A percentile compares a stretch with the other conserved stretches of the same genome.
Conservation (phyloP, 768 basidiomycete species). For the Amanita subjunquillea region DNA sequence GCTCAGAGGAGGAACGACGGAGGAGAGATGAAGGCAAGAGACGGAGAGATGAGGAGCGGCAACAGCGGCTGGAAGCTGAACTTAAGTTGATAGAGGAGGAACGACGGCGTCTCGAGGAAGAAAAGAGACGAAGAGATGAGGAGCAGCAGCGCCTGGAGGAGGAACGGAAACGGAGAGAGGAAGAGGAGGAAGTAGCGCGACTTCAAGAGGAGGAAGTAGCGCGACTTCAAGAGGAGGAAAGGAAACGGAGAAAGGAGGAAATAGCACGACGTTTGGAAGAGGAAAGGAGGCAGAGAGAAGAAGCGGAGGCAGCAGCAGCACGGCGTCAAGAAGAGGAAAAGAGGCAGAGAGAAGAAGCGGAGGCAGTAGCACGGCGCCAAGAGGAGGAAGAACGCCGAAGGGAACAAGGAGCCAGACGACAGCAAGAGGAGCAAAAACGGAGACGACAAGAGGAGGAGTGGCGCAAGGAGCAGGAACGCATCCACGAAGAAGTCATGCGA, state of each 20-base stretch:
- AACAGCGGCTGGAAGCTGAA: slow-evolving; percentile 8
- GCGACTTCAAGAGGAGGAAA: slow-evolving; percentile 13
- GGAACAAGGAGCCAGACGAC: slow-evolving; percentile 12
- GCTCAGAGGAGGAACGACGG: slow-evolving; percentile 9
- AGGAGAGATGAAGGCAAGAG: slow-evolving; percentile 3
- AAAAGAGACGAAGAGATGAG: slow-evolving; percentile 10
- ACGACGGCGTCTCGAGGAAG: not conserved
- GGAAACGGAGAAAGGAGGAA: slow-evolving; percentile 8
- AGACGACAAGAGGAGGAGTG: slow-evolving; percentile 14
- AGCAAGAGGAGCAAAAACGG: slow-evolving; percentile 16
- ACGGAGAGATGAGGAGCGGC: slow-evolving; percentile 5
- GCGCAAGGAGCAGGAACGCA: slow-evolving; percentile 14
- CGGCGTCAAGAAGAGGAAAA: slow-evolving; percentile 15
- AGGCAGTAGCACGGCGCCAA: slow-evolving; percentile 13
- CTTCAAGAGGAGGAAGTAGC: slow-evolving; percentile 11
- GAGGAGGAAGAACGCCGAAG: slow-evolving; percentile 8
- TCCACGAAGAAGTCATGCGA: slow-evolving; percentile 14
- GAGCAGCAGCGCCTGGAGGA: slow-evolving; percentile 13
- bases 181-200: slow-evolving; percentile 7
- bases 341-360: slow-evolving; percentile 14
- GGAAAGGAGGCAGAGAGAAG: slow-evolving; percentile 5
- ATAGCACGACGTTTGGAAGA: slow-evolving; percentile 15
- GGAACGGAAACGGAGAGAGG: slow-evolving; percentile 7
- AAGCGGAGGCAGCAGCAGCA: slow-evolving; percentile 12
- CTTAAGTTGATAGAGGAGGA: slow-evolving; percentile 9